A percentile compares a stretch with the other conserved stretches of the same genome.
Evolutionary conservation across 2,329 filamentous ascomycete genomes (phyloP).

Genomic region (Endoconidiophora laricicola): DNA sequence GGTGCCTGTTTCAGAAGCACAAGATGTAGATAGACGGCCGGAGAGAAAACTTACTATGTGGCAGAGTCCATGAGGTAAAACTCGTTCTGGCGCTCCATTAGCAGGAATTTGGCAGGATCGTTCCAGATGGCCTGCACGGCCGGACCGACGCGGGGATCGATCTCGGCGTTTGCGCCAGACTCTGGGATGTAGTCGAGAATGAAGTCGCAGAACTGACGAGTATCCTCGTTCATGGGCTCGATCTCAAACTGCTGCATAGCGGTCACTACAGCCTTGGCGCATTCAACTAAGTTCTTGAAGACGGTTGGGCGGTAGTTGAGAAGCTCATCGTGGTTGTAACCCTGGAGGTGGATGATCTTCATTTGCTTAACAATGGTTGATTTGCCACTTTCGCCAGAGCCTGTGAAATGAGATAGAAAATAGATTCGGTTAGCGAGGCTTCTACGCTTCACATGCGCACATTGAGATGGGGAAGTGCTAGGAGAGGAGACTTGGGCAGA

Average conservation of each 20-base stretch:
- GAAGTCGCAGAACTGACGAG: slow-evolving; percentile 60
- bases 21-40: background rate
- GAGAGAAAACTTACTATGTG: slow-evolving; percentile 57
- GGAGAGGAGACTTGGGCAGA: no score
- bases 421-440: slow-evolving; percentile 4
- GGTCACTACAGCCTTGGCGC: slow-evolving; percentile 78
- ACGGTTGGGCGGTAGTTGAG: slow-evolving; percentile 89
- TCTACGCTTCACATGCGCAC: slow-evolving; percentile 7
- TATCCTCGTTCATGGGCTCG: slow-evolving; percentile 54
- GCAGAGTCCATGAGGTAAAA: slow-evolving; percentile 99
- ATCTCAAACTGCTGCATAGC: slow-evolving; percentile 89
- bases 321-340: slow-evolving; percentile 86
- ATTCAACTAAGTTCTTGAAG: slow-evolving; percentile 96
- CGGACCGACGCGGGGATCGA: slow-evolving; percentile 65
- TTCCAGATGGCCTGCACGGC: slow-evolving; percentile 82
- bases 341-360: slow-evolving; percentile 99
- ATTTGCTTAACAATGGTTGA: slow-evolving; percentile 99
- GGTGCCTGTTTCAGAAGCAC: background rate
- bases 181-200: slow-evolving; percentile 79
- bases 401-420: slow-evolving; percentile 29
- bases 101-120: slow-evolving; percentile 63
- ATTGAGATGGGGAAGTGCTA: no score
- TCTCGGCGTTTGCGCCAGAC: slow-evolving; percentile 69
- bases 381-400: slow-evolving; percentile 95
- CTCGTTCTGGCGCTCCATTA: slow-evolving; percentile 89